Evolutionary conservation across 2,329 filamentous ascomycete species (phyloP).

Genomic region (Aspergillus sp.): DNA sequence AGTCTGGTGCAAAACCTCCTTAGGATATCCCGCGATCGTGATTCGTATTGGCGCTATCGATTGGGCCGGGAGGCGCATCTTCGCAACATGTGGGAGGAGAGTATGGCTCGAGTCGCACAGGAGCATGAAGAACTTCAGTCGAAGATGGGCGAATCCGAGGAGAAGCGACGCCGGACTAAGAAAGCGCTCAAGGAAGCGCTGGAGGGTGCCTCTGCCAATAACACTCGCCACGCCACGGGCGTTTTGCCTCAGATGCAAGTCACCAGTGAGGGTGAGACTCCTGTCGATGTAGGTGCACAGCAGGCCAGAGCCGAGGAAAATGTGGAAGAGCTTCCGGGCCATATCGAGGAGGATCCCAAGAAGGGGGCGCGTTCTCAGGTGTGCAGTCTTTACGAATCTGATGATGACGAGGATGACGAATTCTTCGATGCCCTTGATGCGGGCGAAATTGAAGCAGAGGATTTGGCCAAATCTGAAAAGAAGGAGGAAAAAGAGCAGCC

Average conservation of each 20-base stretch:
- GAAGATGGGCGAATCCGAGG: slow-evolving; percentile 79
- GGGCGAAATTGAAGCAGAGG: slow-evolving; percentile 67
- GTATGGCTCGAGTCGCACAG: slow-evolving; percentile 91
- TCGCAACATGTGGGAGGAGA: slow-evolving; percentile 96
- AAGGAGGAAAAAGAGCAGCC: slow-evolving; percentile 44
- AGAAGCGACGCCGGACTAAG: slow-evolving; percentile 84
- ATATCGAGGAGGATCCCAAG: slow-evolving; percentile 39
- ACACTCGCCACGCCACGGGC: slow-evolving; percentile 31
- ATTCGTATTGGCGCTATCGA: slow-evolving; percentile 94
- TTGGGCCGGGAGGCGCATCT: slow-evolving; percentile 87
- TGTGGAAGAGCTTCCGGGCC: slow-evolving; percentile 6
- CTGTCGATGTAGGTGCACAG: slow-evolving; percentile 33
- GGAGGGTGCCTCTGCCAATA: slow-evolving; percentile 46
- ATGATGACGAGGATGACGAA: slow-evolving; percentile 72
- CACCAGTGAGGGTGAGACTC: slow-evolving; percentile 28
- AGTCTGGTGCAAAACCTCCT: slow-evolving; percentile 77
- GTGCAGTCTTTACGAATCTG: slow-evolving; percentile 64
- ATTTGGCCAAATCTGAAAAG: slow-evolving; percentile 51
- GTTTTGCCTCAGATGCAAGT: slow-evolving; percentile 25
- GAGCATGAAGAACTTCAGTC: slow-evolving; percentile 90
- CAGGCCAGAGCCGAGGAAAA: slow-evolving; percentile 11
- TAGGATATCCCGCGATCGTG: slow-evolving; percentile 86
- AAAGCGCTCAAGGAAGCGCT: slow-evolving; percentile 80
- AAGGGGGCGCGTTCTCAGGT: slow-evolving; percentile 63
- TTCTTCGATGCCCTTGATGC: slow-evolving; percentile 97